Evolutionary conservation across 768 basidiomycete species (phyloP).

Genomic region (Crepidotus variabilis): DNA sequence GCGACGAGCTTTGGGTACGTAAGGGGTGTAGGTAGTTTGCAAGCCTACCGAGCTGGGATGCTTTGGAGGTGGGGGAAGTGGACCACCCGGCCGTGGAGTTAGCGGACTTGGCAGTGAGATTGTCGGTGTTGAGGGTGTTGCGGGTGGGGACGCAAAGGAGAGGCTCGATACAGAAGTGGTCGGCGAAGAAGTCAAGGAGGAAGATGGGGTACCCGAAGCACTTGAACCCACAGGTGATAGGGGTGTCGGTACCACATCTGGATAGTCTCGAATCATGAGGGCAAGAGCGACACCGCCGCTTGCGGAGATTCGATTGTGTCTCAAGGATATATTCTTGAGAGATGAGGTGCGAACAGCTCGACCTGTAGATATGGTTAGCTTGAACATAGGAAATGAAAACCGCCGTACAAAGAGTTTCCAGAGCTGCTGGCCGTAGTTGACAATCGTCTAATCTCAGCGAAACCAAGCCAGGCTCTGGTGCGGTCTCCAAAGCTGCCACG

Average conservation of each 20-base stretch:
- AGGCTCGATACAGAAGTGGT: constrained; percentile 29
- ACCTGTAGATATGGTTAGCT: constrained; percentile 38
- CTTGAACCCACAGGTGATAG: constrained; percentile 27
- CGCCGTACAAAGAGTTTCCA: constrained; percentile 77
- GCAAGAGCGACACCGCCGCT: constrained; percentile 90
- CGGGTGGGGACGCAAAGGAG: constrained; percentile 22
- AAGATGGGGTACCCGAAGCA: constrained; percentile 24
- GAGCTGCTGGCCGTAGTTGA: constrained; percentile 60
- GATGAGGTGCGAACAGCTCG: constrained; percentile 81
- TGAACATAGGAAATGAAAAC: not conserved
- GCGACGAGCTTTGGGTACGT: constrained; percentile 66
- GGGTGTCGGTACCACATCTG: constrained; percentile 58
- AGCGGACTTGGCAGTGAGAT: constrained; percentile 22
- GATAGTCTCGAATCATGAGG: constrained; percentile 95
- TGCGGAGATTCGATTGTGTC: constrained; percentile 82
- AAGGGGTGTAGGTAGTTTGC: constrained; percentile 81
- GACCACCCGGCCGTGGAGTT: constrained; percentile 22
- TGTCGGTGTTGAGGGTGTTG: constrained; percentile 25
- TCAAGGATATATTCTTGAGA: constrained; percentile 83
- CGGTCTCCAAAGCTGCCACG: constrained; percentile 56
- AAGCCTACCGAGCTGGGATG: constrained; percentile 43
- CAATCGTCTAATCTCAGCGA: constrained; percentile 91
- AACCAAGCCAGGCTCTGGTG: constrained; percentile 56
- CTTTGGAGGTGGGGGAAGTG: constrained; percentile 34
- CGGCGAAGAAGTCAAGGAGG: constrained; percentile 35